phyloP scores from a whole-genome alignment of 495 filamentous ascomycete species.

The Amphirosellinia nigrospora region DNA sequence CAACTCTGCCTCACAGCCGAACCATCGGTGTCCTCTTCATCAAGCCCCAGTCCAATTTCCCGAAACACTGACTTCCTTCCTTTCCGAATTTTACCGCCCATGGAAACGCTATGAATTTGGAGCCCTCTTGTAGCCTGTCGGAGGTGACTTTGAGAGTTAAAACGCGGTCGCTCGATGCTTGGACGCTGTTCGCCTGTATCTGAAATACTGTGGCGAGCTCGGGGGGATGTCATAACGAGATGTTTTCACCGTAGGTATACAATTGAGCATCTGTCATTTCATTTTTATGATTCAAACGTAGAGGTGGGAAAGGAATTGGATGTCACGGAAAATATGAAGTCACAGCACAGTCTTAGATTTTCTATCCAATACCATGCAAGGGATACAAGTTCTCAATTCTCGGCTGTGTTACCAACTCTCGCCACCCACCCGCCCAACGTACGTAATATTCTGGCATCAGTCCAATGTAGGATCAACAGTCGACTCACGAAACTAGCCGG shows the following conservation, averaged over 20 bases:
- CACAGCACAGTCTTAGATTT: slow-evolving; percentile 20
- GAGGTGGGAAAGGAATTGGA: slow-evolving; percentile 19
- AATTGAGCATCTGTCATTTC: slow-evolving; percentile 1
- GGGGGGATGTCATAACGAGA: slow-evolving; percentile 34
- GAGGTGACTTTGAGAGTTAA: slow-evolving; percentile 52
- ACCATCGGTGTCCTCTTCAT: slow-evolving; percentile 29
- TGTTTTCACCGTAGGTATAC: slow-evolving; percentile 16
- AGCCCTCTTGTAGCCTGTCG: slow-evolving; percentile 53
- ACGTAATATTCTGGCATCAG: slow-evolving; percentile 6
- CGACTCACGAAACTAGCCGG: not conserved
- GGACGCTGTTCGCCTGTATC: slow-evolving; percentile 26
- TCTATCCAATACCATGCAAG: not conserved
- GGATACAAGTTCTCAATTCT: not conserved
- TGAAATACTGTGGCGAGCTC: slow-evolving; percentile 29
- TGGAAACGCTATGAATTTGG: slow-evolving; percentile 37
- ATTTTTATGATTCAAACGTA: slow-evolving; percentile 15
- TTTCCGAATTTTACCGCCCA: slow-evolving; percentile 44
- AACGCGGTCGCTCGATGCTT: slow-evolving; percentile 44
- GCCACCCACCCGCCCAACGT: slow-evolving; percentile 2
- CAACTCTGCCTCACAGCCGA: slow-evolving; percentile 11
- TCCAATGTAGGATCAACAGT: slow-evolving; percentile 6
- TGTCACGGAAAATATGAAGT: slow-evolving; percentile 28
- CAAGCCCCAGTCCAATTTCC: slow-evolving; percentile 52
- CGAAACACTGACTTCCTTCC: slow-evolving; percentile 52
- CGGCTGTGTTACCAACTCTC: not conserved